These are phyloP conservation scores for Trametes versicolor DNA, from an alignment of 1,284 basidiomycete species.

Conservation along the genomic window DNA sequence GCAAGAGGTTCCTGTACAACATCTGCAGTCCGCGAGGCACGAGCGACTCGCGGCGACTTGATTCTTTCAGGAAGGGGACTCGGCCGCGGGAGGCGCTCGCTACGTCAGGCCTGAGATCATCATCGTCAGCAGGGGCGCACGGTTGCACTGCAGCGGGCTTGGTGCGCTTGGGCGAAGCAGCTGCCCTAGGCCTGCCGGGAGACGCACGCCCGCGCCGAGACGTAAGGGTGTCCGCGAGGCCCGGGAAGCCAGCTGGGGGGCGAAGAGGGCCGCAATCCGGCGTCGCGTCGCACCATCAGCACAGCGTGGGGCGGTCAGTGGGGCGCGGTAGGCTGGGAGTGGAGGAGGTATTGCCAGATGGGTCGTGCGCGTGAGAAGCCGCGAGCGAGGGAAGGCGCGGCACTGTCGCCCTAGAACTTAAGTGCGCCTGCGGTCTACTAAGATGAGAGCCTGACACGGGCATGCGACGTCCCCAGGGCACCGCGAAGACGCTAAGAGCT, in stretches of 20 bases:
- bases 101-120: slow-evolving; percentile 11
- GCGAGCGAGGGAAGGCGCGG: not conserved
- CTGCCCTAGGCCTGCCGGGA: not conserved
- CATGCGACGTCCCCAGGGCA: not conserved
- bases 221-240: not conserved
- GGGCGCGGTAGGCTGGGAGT: not conserved
- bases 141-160: too few species aligned
- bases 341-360: not conserved
- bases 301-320: slow-evolving; percentile 5
- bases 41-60: not conserved
- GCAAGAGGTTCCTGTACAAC: too few species aligned
- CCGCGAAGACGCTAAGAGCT: not conserved
- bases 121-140: not conserved
- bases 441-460: not conserved
- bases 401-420: too few species aligned
- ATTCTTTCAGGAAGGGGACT: not conserved
- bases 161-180: not conserved
- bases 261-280: not conserved
- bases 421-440: not conserved
- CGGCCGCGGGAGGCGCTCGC: too few species aligned
- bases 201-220: not conserved
- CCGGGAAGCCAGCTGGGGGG: not conserved
- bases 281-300: slow-evolving; percentile 2
- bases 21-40: too few species aligned
- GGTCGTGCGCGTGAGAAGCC: not conserved